Evolutionary conservation across 2,329 filamentous ascomycete species (phyloP).

Genomic region (Delphinella strobiligena): DNA sequence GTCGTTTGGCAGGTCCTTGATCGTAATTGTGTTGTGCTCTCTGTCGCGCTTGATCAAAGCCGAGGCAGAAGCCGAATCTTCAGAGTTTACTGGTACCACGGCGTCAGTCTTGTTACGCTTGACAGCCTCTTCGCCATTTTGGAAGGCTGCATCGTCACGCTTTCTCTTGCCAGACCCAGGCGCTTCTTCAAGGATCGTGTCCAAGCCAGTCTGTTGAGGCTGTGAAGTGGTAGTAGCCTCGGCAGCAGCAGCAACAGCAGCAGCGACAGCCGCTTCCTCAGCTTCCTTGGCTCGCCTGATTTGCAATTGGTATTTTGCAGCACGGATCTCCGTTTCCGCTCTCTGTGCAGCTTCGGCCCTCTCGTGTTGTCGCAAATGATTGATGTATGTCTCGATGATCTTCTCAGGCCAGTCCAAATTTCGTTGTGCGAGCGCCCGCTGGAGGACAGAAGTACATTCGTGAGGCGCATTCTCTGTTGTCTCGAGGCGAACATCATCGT

Average conservation of each 20-base stretch:
- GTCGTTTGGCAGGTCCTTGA: slow-evolving; percentile 61
- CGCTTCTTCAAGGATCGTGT: slow-evolving; percentile 18
- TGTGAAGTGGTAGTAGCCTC: slow-evolving; percentile 14
- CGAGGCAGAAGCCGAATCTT: slow-evolving; percentile 23
- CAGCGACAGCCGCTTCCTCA: slow-evolving; percentile 49
- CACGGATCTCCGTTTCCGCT: slow-evolving; percentile 62
- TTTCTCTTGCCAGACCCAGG: slow-evolving; percentile 53
- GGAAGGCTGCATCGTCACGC: slow-evolving; percentile 46
- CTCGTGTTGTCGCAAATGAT: slow-evolving; percentile 86
- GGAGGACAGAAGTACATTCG: slow-evolving; percentile 63
- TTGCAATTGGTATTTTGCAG: slow-evolving; percentile 50
- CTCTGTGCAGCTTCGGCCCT: slow-evolving; percentile 60
- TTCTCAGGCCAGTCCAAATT: slow-evolving; percentile 67
- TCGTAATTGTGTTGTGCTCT: slow-evolving; percentile 76
- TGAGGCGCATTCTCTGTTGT: slow-evolving; percentile 50
- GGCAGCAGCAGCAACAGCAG: slow-evolving; percentile 35
- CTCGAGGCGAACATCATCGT: slow-evolving; percentile 37
- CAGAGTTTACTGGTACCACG: slow-evolving; percentile 17
- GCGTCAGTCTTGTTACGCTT: slow-evolving; percentile 59
- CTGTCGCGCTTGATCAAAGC: slow-evolving; percentile 61
- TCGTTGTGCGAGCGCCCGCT: slow-evolving; percentile 51
- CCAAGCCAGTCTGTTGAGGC: slow-evolving; percentile 16
- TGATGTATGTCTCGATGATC: slow-evolving; percentile 59
- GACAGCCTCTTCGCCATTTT: slow-evolving; percentile 38
- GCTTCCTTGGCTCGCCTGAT: slow-evolving; percentile 56